Percentiles rank a stretch among this genome's conserved stretches.
Evolutionary conservation across 345 rosid genomes (phyloP).

Genomic region (Orychophragmus violaceus): DNA sequence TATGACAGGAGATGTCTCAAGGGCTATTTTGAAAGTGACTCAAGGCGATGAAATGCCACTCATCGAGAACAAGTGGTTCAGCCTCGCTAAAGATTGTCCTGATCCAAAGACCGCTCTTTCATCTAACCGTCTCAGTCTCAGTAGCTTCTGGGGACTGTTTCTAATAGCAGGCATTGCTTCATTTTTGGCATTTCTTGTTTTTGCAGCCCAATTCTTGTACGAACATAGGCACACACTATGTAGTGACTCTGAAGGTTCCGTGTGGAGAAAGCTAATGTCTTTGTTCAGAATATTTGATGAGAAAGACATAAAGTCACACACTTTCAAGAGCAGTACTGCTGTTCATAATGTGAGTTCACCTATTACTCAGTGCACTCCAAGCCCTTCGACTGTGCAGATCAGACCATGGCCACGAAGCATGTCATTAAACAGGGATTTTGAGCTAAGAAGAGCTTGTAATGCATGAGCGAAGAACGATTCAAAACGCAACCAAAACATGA

Average conservation of each 20-base stretch:
- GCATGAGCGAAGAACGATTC: not conserved
- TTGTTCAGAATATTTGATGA: constrained; percentile 27
- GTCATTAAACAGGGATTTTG: constrained; percentile 7
- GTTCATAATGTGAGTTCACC: constrained; percentile 25
- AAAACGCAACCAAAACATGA: not conserved
- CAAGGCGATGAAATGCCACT: constrained; percentile 14
- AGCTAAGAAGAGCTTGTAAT: constrained; percentile 12
- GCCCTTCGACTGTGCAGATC: constrained; percentile 19
- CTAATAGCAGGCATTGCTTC: constrained; percentile 37
- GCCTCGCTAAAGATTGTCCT: not conserved
- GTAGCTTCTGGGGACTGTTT: constrained; percentile 45
- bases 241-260: constrained; percentile 15
- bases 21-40: constrained; percentile 40
- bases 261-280: constrained; percentile 19
- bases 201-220: constrained; percentile 7
- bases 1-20: constrained; percentile 36
- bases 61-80: constrained; percentile 14
- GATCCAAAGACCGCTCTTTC: constrained; percentile 10
- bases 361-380: not conserved
- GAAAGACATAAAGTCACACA: constrained; percentile 34
- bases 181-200: constrained; percentile 27
- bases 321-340: constrained; percentile 18
- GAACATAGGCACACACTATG: not conserved
- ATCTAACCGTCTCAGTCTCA: constrained; percentile 29
- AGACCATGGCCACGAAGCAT: constrained; percentile 4